Evolutionary conservation across 1,284 basidiomycete species (phyloP).

Genomic region (Wallemia mellicola): DNA sequence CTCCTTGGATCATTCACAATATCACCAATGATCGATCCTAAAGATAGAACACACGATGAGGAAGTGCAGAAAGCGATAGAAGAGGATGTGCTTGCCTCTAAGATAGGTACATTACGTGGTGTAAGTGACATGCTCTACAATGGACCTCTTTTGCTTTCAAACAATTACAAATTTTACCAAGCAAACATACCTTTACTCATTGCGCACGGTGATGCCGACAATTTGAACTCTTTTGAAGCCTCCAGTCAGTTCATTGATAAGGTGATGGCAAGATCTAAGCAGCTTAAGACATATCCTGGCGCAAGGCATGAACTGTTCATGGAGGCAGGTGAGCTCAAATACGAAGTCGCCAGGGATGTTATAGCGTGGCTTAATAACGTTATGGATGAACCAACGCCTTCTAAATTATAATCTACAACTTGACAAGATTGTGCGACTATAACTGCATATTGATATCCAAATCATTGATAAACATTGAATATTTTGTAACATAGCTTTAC

Average conservation of each 20-base stretch:
- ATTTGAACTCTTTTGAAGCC: not conserved
- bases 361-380: not conserved
- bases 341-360: not conserved
- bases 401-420: not conserved
- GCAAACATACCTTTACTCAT: not conserved
- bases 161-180: slow-evolving; percentile 1
- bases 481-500: not conserved
- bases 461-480: not conserved
- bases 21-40: not conserved
- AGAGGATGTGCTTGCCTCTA: not conserved
- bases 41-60: not conserved
- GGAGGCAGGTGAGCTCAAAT: not conserved
- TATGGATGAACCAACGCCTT: not conserved
- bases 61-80: not conserved
- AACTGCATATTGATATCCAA: too few relatives aligned
- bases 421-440: too few relatives aligned
- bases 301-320: not conserved
- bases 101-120: not conserved
- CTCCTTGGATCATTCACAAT: not conserved
- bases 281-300: not conserved
- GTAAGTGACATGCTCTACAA: not conserved
- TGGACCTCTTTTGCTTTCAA: not conserved
- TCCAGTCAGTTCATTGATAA: not conserved
- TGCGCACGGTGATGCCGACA: not conserved
- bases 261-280: not conserved